phyloP scores from a whole-genome alignment of 1,139 yeast genomes.

The Pichia sp. region DNA sequence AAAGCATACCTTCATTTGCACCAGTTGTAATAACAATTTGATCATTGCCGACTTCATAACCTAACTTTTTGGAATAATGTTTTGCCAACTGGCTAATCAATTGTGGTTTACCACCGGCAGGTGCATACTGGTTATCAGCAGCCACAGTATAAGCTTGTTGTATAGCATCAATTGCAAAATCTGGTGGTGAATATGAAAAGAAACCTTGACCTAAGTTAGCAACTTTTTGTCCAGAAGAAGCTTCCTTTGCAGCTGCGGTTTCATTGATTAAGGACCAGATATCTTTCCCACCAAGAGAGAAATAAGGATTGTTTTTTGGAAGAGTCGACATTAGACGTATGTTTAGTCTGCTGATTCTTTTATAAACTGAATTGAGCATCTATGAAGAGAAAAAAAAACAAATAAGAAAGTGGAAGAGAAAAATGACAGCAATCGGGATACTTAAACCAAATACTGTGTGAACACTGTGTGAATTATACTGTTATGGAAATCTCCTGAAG shows the following conservation, averaged over 20 bases:
- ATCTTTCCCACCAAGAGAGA: slow-evolving; percentile 65
- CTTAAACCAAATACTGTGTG: no score
- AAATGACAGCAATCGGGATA: no score
- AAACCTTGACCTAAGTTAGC: slow-evolving; percentile 94
- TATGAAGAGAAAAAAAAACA: background rate
- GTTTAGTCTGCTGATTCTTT: background rate
- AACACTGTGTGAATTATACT: no score
- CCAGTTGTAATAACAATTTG: slow-evolving; percentile 87
- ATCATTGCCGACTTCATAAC: slow-evolving; percentile 47
- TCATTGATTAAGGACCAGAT: slow-evolving; percentile 94
- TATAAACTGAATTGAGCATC: background rate
- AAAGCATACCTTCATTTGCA: slow-evolving; percentile 90
- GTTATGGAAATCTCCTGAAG: no score
- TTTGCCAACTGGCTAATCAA: slow-evolving; percentile 62
- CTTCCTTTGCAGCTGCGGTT: slow-evolving; percentile 75
- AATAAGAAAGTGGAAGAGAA: background rate
- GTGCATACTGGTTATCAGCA: slow-evolving; percentile 83
- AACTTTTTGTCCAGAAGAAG: slow-evolving; percentile 60
- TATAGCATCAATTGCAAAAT: slow-evolving; percentile 82
- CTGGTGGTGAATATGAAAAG: slow-evolving; percentile 91
- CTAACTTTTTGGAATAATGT: slow-evolving; percentile 62
- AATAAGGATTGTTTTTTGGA: slow-evolving; percentile 52
- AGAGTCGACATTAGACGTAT: slow-evolving; percentile 13
- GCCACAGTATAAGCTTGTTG: slow-evolving; percentile 65
- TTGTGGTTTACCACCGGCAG: slow-evolving; percentile 78